A percentile compares a stretch with the other conserved stretches of the same genome.
Conservation (phyloP, 2,329 filamentous ascomycete genomes). For the Coniochaeta ligniaria region DNA sequence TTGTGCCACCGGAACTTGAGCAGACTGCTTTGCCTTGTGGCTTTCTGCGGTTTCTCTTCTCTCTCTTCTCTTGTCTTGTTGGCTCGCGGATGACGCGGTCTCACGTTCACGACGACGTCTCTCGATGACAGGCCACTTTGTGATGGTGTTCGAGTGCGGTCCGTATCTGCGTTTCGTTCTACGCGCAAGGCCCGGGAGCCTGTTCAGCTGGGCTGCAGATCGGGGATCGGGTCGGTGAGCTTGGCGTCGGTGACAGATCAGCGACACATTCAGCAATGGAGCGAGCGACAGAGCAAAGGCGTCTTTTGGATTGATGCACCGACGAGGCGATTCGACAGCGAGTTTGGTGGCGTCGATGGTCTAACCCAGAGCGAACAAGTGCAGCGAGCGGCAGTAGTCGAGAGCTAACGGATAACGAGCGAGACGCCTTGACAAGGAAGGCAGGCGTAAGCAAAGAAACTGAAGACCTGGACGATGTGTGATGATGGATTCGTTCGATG, state of each 20-base stretch:
- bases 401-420: constrained; percentile 2
- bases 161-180: background rate
- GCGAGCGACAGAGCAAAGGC: background rate
- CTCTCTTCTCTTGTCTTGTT: background rate
- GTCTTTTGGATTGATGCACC: background rate
- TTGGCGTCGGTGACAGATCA: background rate
- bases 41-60: background rate
- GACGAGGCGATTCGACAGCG: background rate
- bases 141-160: background rate
- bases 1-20: background rate
- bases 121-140: background rate
- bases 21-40: background rate
- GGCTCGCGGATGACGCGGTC: background rate
- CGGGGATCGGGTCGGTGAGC: background rate
- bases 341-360: background rate
- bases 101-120: background rate
- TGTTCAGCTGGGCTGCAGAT: background rate
- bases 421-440: constrained; percentile 2
- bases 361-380: constrained; percentile 1
- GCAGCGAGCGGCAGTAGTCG: background rate
- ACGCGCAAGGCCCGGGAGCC: background rate
- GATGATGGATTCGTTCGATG: background rate
- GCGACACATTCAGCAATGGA: background rate
- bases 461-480: background rate
- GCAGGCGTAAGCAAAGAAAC: background rate